Percentiles rank a stretch among this genome's conserved stretches.
Conservation (phyloP, 2,329 filamentous ascomycete genomes). For the Akanthomyces uredinophilus region DNA sequence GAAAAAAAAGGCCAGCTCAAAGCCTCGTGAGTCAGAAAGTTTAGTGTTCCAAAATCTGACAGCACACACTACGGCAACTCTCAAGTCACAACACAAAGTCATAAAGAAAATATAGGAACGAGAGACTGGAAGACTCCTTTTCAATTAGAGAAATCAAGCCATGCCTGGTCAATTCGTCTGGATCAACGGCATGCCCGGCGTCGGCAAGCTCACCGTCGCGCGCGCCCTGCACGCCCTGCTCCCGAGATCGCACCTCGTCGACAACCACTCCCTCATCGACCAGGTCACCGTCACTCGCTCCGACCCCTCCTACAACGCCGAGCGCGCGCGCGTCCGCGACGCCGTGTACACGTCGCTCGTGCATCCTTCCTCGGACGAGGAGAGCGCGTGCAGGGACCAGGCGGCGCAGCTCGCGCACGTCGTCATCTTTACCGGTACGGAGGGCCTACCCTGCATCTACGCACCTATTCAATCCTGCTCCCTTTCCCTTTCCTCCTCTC, state of each 20-base stretch:
- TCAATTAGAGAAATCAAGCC: neutral
- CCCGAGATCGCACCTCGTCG: slow-evolving; percentile 22
- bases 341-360: slow-evolving; percentile 12
- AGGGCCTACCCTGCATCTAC: slow-evolving; percentile 6
- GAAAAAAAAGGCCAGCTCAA: too few species aligned
- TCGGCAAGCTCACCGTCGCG: slow-evolving; percentile 28
- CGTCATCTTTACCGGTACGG: slow-evolving; percentile 25
- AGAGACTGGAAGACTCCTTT: too few species aligned
- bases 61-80: too few species aligned
- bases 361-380: slow-evolving; percentile 14
- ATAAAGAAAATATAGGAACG: too few species aligned
- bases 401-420: slow-evolving; percentile 16
- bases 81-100: too few species aligned
- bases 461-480: too few species aligned
- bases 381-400: slow-evolving; percentile 3
- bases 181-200: slow-evolving; percentile 29
- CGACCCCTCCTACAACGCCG: slow-evolving; percentile 22
- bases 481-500: too few species aligned
- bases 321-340: slow-evolving; percentile 16
- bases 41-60: too few species aligned
- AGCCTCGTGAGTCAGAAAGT: too few species aligned
- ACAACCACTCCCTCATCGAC: slow-evolving; percentile 29
- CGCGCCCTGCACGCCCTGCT: slow-evolving; percentile 25
- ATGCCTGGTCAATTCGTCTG: slow-evolving; percentile 22
- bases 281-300: slow-evolving; percentile 15